Evolutionary conservation across 441 rosid species (phyloP).

Genomic region (Gossypium schwendimanii): DNA sequence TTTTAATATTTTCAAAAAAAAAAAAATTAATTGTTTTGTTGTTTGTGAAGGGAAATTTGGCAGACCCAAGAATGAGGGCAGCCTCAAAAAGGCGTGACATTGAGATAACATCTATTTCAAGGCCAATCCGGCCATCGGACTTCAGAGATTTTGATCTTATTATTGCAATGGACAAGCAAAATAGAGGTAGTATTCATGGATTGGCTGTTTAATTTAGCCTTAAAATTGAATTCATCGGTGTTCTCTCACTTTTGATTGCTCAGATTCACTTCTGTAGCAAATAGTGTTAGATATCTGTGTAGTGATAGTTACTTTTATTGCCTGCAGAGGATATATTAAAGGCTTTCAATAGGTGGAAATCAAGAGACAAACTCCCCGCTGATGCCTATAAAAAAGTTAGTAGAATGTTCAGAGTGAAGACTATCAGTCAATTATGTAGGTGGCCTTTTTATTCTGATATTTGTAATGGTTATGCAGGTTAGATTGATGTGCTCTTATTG

Average conservation of each 20-base stretch:
- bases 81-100: constrained; percentile 76
- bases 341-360: constrained; percentile 74
- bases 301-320: constrained; percentile 4
- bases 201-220: constrained; percentile 5
- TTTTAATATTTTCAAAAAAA: neutral
- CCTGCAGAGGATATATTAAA: constrained; percentile 62
- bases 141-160: constrained; percentile 72
- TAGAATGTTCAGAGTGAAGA: neutral
- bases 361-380: constrained; percentile 54
- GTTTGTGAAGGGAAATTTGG: constrained; percentile 59
- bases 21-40: neutral
- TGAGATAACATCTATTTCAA: constrained; percentile 79
- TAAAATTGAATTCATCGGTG: neutral
- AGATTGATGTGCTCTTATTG: constrained; percentile 68
- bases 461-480: constrained; percentile 40
- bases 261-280: neutral
- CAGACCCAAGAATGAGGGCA: constrained; percentile 88
- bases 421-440: neutral
- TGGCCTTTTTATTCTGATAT: constrained; percentile 17
- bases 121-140: constrained; percentile 77
- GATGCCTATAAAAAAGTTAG: constrained; percentile 76
- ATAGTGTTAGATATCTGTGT: neutral
- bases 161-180: constrained; percentile 82
- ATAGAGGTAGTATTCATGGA: constrained; percentile 38
- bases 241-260: neutral